Evolutionary conservation across 495 filamentous ascomycete genomes (phyloP).

Genomic region (Xylaria cubensis): DNA sequence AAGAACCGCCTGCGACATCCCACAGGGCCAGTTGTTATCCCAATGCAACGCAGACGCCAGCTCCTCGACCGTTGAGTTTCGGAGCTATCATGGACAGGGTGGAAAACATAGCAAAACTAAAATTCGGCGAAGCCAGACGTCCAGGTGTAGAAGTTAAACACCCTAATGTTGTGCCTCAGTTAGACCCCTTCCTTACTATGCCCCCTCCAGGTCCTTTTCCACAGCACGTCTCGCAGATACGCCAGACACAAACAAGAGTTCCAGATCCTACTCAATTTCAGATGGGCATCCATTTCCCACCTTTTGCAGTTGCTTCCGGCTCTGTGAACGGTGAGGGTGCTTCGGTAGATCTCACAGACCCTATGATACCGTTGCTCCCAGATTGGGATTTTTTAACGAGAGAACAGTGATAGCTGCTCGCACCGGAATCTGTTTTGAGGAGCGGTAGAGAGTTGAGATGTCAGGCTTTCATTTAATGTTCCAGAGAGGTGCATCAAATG

Average conservation of each 20-base stretch:
- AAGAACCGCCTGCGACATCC: neutral
- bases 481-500: neutral
- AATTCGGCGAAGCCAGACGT: neutral
- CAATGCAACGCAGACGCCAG: neutral
- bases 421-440: neutral
- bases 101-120: neutral
- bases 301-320: neutral
- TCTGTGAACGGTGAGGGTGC: neutral
- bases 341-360: neutral
- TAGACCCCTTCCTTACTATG: neutral
- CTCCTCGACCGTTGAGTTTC: neutral
- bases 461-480: neutral
- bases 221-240: neutral
- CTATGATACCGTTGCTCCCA: neutral
- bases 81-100: neutral
- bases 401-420: neutral
- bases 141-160: neutral
- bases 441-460: neutral
- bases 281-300: neutral
- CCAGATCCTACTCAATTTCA: neutral
- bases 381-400: neutral
- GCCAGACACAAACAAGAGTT: neutral
- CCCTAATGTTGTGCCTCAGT: neutral
- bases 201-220: neutral
- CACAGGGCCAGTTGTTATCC: neutral